phyloP scores from a whole-genome alignment of 352 stramenopile genomes.

The Phytopythium aichiense region DNA sequence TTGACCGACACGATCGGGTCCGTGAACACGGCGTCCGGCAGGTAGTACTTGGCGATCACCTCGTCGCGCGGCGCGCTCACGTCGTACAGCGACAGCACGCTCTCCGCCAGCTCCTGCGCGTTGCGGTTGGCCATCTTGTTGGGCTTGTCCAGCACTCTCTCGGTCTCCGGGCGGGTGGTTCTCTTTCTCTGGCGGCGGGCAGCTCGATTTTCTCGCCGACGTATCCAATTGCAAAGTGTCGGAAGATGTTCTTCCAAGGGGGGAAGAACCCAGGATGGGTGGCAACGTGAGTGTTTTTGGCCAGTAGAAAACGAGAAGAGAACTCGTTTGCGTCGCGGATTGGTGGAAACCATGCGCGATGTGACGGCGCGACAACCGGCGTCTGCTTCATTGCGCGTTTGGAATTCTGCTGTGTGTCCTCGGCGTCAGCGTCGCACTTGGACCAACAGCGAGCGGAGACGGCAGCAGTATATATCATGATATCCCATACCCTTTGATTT shows the following conservation, averaged over 20 bases:
- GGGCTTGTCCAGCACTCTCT: background rate
- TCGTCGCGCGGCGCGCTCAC: constrained; percentile 57
- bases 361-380: background rate
- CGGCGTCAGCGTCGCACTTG: background rate
- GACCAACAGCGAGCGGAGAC: no score
- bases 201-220: background rate
- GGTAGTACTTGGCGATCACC: constrained; percentile 78
- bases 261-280: background rate
- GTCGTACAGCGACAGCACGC: constrained; percentile 82
- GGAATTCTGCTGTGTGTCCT: background rate
- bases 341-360: background rate
- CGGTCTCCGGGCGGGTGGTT: background rate
- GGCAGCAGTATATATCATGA: no score
- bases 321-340: background rate
- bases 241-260: background rate
- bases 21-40: constrained; percentile 71
- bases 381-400: background rate
- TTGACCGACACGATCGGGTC: constrained; percentile 73
- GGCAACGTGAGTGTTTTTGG: background rate
- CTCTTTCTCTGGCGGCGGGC: no score
- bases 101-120: constrained; percentile 73
- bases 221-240: constrained; percentile 4
- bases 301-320: background rate
- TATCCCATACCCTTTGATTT: no score
- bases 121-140: constrained; percentile 54